phyloP scores from a whole-genome alignment of 768 basidiomycete species.

The Lentinula detonsa region DNA sequence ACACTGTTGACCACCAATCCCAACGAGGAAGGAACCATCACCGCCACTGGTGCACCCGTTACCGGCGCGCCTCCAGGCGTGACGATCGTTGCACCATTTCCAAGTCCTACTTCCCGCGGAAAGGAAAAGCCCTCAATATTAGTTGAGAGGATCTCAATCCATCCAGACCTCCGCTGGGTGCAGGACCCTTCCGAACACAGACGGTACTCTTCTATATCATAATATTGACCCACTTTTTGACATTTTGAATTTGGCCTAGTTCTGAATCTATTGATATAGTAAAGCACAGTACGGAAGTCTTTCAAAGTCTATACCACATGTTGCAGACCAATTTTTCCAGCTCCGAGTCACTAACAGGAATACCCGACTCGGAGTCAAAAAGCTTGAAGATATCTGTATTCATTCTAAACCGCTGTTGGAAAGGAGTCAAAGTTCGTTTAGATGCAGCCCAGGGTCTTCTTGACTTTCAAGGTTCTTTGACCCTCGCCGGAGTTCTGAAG shows the following conservation, averaged over 20 bases:
- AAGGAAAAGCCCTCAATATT: neutral
- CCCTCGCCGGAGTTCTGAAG: neutral
- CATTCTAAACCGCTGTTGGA: neutral
- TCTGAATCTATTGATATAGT: neutral
- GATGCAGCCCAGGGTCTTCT: slow-evolving; percentile 2
- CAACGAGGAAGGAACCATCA: neutral
- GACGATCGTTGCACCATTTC: neutral
- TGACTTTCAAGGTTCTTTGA: neutral
- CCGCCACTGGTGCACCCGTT: neutral
- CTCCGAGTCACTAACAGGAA: neutral
- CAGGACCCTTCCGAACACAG: neutral
- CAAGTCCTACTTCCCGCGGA: too few species aligned
- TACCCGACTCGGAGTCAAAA: too few species aligned
- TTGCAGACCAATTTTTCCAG: neutral
- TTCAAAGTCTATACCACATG: neutral
- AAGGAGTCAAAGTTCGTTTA: neutral
- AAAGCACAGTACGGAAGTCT: neutral
- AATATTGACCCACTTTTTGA: neutral
- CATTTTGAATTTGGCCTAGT: neutral
- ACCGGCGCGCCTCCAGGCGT: neutral
- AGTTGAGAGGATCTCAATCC: neutral
- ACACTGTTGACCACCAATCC: neutral
- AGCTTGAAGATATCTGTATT: neutral
- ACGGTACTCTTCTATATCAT: neutral
- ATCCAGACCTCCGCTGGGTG: neutral